phyloP scores from a whole-genome alignment of 1,139 yeast species.

The Nadsonia commutata region DNA sequence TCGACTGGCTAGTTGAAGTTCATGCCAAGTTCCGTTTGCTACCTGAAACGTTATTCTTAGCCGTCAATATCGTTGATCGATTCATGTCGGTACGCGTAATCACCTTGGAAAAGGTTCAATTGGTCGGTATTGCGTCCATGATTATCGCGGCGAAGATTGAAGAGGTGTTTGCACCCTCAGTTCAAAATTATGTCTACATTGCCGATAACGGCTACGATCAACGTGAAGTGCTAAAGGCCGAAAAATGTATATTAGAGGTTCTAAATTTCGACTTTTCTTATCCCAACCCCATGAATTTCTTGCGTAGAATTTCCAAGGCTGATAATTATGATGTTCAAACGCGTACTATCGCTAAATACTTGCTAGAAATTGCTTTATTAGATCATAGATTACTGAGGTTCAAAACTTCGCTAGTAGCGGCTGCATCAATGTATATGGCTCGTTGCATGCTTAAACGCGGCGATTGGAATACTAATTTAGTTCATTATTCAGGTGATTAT shows the following conservation, averaged over 20 bases:
- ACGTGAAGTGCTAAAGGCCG: conserved; percentile 79
- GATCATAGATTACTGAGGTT: conserved; percentile 71
- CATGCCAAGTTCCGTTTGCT: conserved; percentile 74
- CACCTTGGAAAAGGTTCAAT: conserved; percentile 71
- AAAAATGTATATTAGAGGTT: conserved; percentile 63
- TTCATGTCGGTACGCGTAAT: conserved; percentile 72
- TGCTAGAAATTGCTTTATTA: conserved; percentile 66
- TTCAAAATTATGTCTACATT: conserved; percentile 74
- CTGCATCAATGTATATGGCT: conserved; percentile 83
- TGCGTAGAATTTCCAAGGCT: conserved; percentile 86
- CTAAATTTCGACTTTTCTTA: conserved; percentile 69
- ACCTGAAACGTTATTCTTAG: conserved; percentile 82
- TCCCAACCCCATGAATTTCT: conserved; percentile 89
- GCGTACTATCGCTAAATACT: conserved; percentile 81
- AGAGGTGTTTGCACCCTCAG: conserved; percentile 85
- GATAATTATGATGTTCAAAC: conserved; percentile 90
- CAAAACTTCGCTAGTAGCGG: conserved; percentile 74
- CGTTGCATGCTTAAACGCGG: conserved; percentile 60
- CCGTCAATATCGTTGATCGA: conserved; percentile 83
- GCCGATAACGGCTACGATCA: conserved; percentile 76
- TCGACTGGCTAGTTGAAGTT: conserved; percentile 92
- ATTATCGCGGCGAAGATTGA: conserved; percentile 93
- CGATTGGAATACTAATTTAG: conserved; percentile 52
- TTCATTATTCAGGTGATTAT: conserved; percentile 90
- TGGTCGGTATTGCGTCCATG: conserved; percentile 78